Evolutionary conservation across 352 stramenopile genomes (phyloP).

Genomic region (Globisporangium nunn): DNA sequence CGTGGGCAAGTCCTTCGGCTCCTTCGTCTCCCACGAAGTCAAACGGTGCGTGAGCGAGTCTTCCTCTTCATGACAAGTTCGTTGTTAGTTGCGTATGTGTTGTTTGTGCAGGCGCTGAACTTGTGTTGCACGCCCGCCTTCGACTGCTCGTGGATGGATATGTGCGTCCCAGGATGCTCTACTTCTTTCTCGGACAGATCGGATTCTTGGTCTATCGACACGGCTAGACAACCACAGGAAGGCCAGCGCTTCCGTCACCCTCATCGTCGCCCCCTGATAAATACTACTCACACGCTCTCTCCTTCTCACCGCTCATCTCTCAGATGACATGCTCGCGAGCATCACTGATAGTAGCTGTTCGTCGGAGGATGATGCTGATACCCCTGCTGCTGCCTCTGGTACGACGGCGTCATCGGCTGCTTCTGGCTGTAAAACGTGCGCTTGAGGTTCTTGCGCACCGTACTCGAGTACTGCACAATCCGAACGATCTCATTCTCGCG

Average conservation of each 20-base stretch:
- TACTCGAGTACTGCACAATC: slow-evolving; percentile 58
- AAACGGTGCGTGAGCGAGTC: slow-evolving; percentile 46
- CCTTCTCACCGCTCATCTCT: not conserved
- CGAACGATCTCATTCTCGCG: slow-evolving; percentile 62
- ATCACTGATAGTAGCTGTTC: not conserved
- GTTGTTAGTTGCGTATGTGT: not conserved
- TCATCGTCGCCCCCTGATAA: not conserved
- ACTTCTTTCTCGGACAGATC: slow-evolving; percentile 79
- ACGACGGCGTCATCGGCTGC: slow-evolving; percentile 7
- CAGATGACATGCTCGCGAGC: not conserved
- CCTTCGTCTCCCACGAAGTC: slow-evolving; percentile 80
- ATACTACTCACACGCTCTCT: not conserved
- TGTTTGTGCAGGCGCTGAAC: not conserved
- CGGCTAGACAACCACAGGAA: slow-evolving; percentile 20
- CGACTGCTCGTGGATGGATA: no score
- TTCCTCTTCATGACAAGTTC: not conserved
- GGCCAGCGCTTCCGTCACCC: not conserved
- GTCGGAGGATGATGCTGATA: not conserved
- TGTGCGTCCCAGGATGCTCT: slow-evolving; percentile 48
- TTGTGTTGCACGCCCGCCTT: not conserved
- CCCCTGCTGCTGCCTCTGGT: slow-evolving; percentile 3
- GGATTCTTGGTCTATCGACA: slow-evolving; percentile 75
- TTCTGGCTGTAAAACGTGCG: slow-evolving; percentile 23
- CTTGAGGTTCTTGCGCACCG: slow-evolving; percentile 51
- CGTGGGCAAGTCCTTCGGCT: slow-evolving; percentile 82